Conservation (phyloP, 1,139 yeast genomes). For the Sugiyamaella novakii region DNA sequence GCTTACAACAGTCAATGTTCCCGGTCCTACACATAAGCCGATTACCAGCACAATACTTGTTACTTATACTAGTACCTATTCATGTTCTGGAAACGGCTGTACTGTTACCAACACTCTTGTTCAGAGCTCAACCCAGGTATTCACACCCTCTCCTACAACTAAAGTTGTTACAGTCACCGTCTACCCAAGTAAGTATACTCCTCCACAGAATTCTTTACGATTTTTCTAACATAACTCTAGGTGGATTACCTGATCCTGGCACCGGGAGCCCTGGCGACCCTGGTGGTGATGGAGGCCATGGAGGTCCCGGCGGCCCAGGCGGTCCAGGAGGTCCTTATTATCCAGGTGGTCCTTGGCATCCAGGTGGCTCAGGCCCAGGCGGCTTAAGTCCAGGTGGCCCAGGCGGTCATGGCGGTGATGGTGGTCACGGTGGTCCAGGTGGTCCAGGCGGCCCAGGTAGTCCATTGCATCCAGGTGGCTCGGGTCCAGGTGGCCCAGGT, state of each 20-base stretch:
- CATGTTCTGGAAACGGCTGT: slow-evolving; percentile 19
- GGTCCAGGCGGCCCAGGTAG: slow-evolving; percentile 4
- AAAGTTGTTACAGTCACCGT: slow-evolving; percentile 18
- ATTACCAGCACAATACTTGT: slow-evolving; percentile 19
- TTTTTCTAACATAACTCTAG: no score
- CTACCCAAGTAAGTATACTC: slow-evolving; percentile 17
- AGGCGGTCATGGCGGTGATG: slow-evolving; percentile 20
- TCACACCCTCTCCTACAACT: slow-evolving; percentile 19
- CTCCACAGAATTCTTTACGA: no score
- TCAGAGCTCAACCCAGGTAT: slow-evolving; percentile 15
- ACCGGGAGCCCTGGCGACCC: slow-evolving; percentile 22
- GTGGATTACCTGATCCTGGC: slow-evolving; percentile 21
- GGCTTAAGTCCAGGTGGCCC: slow-evolving; percentile 21
- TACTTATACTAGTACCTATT: slow-evolving; percentile 22
- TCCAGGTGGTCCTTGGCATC: slow-evolving; percentile 26
- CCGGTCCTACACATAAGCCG: slow-evolving; percentile 22
- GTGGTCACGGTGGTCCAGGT: slow-evolving; percentile 2
- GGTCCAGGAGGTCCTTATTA: slow-evolving; percentile 26
- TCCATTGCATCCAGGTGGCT: slow-evolving; percentile 22
- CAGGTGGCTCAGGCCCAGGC: slow-evolving; percentile 26
- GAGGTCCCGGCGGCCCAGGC: slow-evolving; percentile 29
- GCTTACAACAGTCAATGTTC: slow-evolving; percentile 19
- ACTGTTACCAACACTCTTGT: slow-evolving; percentile 19
- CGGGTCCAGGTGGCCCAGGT: slow-evolving; percentile 24
- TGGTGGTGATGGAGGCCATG: slow-evolving; percentile 26